Conservation (phyloP, 495 filamentous ascomycete genomes). For the Immersiella caudata region DNA sequence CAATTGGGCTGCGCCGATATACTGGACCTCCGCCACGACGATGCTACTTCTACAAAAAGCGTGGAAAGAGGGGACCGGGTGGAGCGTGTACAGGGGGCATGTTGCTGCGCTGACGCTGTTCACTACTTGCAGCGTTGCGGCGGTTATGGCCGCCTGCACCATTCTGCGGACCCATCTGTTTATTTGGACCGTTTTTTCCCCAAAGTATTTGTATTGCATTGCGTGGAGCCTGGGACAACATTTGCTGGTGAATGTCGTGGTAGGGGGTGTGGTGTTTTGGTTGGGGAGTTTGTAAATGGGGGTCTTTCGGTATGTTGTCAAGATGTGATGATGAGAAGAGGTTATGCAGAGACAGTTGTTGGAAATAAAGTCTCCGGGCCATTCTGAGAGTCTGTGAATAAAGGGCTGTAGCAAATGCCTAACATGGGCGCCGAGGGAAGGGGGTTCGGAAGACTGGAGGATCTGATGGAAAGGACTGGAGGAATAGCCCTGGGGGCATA, state of each 20-base stretch:
- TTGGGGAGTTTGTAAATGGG: constrained; percentile 34
- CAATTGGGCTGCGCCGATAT: constrained; percentile 92
- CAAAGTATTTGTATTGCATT: constrained; percentile 91
- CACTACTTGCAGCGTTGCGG: constrained; percentile 57
- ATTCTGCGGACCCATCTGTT: constrained; percentile 86
- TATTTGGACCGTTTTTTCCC: constrained; percentile 98
- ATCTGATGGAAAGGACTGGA: no score
- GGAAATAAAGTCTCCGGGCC: no score
- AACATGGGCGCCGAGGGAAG: no score
- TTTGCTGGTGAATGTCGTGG: constrained; percentile 64
- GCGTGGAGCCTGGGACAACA: constrained; percentile 87
- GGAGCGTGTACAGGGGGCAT: constrained; percentile 48
- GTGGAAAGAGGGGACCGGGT: constrained; percentile 5
- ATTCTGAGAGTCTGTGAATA: no score
- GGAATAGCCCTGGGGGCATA: no score
- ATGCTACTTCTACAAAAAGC: constrained; percentile 53
- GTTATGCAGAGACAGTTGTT: no score
- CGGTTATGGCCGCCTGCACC: constrained; percentile 89
- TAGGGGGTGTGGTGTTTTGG: constrained; percentile 61
- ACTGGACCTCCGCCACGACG: constrained; percentile 70
- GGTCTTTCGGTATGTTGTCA: not conserved
- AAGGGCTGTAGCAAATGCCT: no score
- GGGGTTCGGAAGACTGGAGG: no score
- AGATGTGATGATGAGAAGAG: no score
- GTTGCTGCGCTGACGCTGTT: constrained; percentile 68